Evolutionary conservation across 495 filamentous ascomycete genomes (phyloP).

Genomic region (Darksidea phi): DNA sequence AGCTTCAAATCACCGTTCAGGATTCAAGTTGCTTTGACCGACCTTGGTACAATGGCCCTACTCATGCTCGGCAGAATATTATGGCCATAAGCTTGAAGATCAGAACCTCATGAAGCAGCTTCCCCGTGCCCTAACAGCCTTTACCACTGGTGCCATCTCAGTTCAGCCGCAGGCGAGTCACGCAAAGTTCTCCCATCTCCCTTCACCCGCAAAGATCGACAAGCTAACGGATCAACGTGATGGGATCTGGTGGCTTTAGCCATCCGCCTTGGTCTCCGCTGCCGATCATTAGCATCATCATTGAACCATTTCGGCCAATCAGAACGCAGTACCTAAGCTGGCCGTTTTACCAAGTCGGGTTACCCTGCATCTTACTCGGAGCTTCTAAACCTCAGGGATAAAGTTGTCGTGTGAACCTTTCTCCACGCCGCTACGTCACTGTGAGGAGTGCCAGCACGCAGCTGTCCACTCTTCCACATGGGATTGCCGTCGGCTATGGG

Average conservation of each 20-base stretch:
- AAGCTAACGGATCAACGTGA: conserved; percentile 16
- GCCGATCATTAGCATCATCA: conserved; percentile 24
- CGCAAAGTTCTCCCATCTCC: conserved; percentile 1
- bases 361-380: conserved; percentile 6
- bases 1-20: background rate
- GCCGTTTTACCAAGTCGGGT: background rate
- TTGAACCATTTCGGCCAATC: conserved; percentile 7
- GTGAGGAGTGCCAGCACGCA: background rate
- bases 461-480: conserved; percentile 1
- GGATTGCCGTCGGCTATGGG: conserved; percentile 13
- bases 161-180: background rate
- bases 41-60: conserved; percentile 7
- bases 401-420: conserved; percentile 4
- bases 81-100: background rate
- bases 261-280: conserved; percentile 26
- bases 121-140: conserved; percentile 24
- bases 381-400: conserved; percentile 5
- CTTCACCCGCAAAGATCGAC: conserved; percentile 1
- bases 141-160: conserved; percentile 1
- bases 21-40: background rate
- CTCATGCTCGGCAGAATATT: background rate
- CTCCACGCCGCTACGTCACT: conserved; percentile 24
- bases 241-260: conserved; percentile 17
- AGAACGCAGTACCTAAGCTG: conserved; percentile 21
- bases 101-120: conserved; percentile 10